Base-by-base conservation (phyloP, 352 stramenopile species). In the Nothophytophthora sp. region DNA sequence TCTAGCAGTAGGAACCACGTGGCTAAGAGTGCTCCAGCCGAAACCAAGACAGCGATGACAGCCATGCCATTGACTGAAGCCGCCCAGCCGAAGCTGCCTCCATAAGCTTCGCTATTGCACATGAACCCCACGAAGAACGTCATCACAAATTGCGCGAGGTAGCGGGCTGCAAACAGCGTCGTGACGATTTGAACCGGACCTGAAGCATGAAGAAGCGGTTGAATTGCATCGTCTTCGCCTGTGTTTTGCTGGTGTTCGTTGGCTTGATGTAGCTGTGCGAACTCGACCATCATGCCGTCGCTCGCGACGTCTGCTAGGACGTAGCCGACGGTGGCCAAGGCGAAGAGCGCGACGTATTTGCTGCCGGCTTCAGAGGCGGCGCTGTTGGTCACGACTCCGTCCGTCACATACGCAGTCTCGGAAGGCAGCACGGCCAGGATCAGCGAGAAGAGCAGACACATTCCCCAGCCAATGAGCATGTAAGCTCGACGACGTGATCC, bases 281-380 rank as follows among this genome's bases (percentile, higher is more conserved):
- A 56, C 38, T 81, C 70, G 6, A 88, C 63, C 34, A 82, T 49
- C 27, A 74, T 61, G 0, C 62, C 77, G 33, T 86, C 77, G 7
- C 58, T 60, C 13, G 70, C 73, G 10, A 68, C 62, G 22, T 83
- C 65, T 0, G 61, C 73, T 10, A 86, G 34, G 7, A 88, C 75
- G 15, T 78, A 75, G 8, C 75, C 74, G 16, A 84, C 51, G 10
- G 64, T 60, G n/a, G 62, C 56, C 19, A 86, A 49, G 29, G 74
- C 70, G 52, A 88, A 73, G 23, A 86, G 52, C 16, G 41, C 73
- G 5, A 81, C 67, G 49, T 86, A 86, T 36, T 65, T 81, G 13
- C 51, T 43, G 11, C 74, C 68, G 20, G 63, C 58, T 0, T 63
- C 36, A 1, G 66, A 47, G 4, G 73, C 70, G n/a, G 67, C 40